Evolutionary conservation across 352 stramenopile species (phyloP).

Genomic region (Pythium coloratum): DNA sequence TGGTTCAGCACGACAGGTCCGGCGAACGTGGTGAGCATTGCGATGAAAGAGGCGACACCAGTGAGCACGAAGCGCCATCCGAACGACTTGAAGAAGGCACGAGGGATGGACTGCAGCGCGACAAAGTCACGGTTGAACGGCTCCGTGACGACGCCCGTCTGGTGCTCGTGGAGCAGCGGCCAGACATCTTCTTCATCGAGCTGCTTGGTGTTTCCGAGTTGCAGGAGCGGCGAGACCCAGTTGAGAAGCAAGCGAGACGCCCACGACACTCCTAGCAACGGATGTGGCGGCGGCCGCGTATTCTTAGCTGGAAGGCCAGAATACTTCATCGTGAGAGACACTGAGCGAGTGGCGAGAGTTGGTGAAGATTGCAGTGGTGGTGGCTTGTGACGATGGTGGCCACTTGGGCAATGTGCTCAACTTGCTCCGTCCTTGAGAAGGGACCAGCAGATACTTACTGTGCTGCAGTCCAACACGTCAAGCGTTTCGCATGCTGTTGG

Average conservation of each 20-base stretch:
- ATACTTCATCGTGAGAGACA: no score
- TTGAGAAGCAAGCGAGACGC: slow-evolving; percentile 41
- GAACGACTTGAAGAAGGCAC: slow-evolving; percentile 38
- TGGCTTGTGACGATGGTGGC: no score
- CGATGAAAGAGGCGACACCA: slow-evolving; percentile 36
- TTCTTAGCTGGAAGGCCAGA: no score
- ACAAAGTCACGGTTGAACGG: slow-evolving; percentile 30
- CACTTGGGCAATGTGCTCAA: no score
- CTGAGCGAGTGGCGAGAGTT: no score
- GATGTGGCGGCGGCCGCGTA: no score
- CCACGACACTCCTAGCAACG: slow-evolving; percentile 20
- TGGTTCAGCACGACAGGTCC: slow-evolving; percentile 43
- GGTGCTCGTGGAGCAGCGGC: slow-evolving; percentile 31
- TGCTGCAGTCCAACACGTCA: no score
- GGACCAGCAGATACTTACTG: no score
- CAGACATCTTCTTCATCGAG: slow-evolving; percentile 46
- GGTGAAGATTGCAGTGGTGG: no score
- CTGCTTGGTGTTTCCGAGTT: slow-evolving; percentile 43
- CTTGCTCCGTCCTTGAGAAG: no score
- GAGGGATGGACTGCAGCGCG: slow-evolving; percentile 36
- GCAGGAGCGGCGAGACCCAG: slow-evolving; percentile 56
- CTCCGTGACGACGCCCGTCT: slow-evolving; percentile 29
- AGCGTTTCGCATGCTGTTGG: no score
- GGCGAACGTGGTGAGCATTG: slow-evolving; percentile 44
- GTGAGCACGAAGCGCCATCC: slow-evolving; percentile 35